Evolutionary conservation across 805 yeast species (phyloP).

Genomic region (Suhomyces kilbournensis): DNA sequence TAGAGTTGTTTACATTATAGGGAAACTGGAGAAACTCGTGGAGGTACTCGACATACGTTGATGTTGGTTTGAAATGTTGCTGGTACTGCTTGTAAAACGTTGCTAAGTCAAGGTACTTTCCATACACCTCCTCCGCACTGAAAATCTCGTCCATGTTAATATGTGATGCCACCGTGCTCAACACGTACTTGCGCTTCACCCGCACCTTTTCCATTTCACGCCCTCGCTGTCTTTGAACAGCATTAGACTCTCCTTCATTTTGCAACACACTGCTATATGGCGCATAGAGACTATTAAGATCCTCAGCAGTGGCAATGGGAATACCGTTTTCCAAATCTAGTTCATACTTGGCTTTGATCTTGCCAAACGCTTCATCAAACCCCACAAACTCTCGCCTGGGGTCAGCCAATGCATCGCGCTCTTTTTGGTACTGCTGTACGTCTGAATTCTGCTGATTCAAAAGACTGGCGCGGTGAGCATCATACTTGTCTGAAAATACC

Average conservation of each 20-base stretch:
- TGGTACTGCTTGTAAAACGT: constrained; percentile 53
- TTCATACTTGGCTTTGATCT: constrained; percentile 19
- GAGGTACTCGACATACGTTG: constrained; percentile 52
- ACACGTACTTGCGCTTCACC: constrained; percentile 34
- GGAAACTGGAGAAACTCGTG: constrained; percentile 40
- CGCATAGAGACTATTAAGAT: constrained; percentile 11
- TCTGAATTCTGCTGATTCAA: constrained; percentile 1
- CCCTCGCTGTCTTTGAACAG: constrained; percentile 9
- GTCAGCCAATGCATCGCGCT: constrained; percentile 14
- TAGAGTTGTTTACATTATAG: constrained; percentile 6
- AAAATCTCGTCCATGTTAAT: constrained; percentile 51
- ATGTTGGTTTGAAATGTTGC: constrained; percentile 28
- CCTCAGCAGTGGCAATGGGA: constrained; percentile 15
- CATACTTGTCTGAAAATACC: constrained; percentile 47
- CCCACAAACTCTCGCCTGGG: constrained; percentile 24
- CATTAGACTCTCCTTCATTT: constrained; percentile 7
- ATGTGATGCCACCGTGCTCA: constrained; percentile 51
- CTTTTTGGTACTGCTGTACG: constrained; percentile 2
- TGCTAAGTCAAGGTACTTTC: constrained; percentile 59
- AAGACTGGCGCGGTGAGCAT: not conserved
- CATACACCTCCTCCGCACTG: constrained; percentile 59
- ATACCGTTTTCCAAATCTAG: constrained; percentile 1
- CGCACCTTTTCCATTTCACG: constrained; percentile 10
- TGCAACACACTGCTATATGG: constrained; percentile 23
- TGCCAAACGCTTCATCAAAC: constrained; percentile 37